Conservation (phyloP, 306 rosid species). For the Alnus rubra region DNA sequence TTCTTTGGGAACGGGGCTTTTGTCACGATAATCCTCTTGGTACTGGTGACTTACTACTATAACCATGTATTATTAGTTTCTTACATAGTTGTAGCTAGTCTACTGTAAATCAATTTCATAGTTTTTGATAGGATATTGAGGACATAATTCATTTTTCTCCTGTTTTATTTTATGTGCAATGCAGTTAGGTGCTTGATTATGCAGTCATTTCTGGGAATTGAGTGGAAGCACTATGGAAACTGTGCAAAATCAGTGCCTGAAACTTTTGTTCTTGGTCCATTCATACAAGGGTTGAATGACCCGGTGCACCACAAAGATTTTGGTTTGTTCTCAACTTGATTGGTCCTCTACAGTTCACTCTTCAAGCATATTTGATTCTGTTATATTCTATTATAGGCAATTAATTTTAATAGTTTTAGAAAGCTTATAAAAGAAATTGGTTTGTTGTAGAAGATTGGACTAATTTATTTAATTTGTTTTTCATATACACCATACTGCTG, state of each 20-base stretch:
- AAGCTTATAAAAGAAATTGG: background rate
- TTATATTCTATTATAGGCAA: slow-evolving; percentile 15
- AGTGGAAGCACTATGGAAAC: slow-evolving; percentile 61
- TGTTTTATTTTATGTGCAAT: slow-evolving; percentile 32
- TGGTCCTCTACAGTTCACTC: slow-evolving; percentile 18
- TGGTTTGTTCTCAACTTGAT: slow-evolving; percentile 49
- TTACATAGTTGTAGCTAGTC: background rate
- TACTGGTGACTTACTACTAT: slow-evolving; percentile 36
- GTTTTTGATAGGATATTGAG: slow-evolving; percentile 11
- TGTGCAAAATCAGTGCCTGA: slow-evolving; percentile 64
- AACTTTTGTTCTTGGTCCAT: slow-evolving; percentile 79
- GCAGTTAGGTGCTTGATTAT: slow-evolving; percentile 96
- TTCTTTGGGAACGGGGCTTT: slow-evolving; percentile 93
- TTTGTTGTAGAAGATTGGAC: too few relatives aligned
- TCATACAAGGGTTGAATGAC: slow-evolving; percentile 80
- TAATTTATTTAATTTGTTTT: background rate
- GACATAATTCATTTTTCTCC: slow-evolving; percentile 21
- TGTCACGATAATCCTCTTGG: slow-evolving; percentile 92
- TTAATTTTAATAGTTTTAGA: background rate
- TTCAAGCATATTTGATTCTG: slow-evolving; percentile 23
- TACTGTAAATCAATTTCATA: slow-evolving; percentile 4
- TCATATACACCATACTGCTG: background rate
- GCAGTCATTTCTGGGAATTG: slow-evolving; percentile 78
- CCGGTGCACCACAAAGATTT: slow-evolving; percentile 92
- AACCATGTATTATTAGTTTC: slow-evolving; percentile 13